Percentiles rank a stretch among this genome's conserved stretches.
phyloP scores from a whole-genome alignment of 2,329 filamentous ascomycete species.

The Geosmithia flava region DNA sequence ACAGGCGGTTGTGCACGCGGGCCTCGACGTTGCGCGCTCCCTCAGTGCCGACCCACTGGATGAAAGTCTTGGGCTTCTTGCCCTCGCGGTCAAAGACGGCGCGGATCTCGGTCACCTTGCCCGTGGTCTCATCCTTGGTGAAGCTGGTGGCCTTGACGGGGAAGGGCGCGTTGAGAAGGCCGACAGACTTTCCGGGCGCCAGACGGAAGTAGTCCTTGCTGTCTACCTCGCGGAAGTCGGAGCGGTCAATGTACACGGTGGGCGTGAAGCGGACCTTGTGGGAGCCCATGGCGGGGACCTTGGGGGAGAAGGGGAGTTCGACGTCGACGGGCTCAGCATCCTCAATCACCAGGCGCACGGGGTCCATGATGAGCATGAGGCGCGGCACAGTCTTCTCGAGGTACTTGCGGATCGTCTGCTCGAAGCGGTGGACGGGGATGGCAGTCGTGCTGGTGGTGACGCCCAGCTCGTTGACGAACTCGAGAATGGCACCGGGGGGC shows the following conservation, averaged over 20 bases:
- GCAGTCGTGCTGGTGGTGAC: slow-evolving; percentile 73
- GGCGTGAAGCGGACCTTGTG: slow-evolving; percentile 55
- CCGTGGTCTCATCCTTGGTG: slow-evolving; percentile 46
- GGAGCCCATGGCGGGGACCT: slow-evolving; percentile 58
- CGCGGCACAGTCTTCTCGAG: slow-evolving; percentile 81
- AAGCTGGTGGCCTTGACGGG: slow-evolving; percentile 55
- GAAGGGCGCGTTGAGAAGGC: slow-evolving; percentile 54
- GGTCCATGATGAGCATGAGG: slow-evolving; percentile 81
- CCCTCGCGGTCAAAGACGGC: slow-evolving; percentile 52
- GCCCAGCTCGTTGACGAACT: slow-evolving; percentile 83
- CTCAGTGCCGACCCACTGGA: slow-evolving; percentile 67
- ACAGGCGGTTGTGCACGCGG: slow-evolving; percentile 65
- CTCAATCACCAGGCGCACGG: slow-evolving; percentile 70
- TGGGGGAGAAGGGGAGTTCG: slow-evolving; percentile 70
- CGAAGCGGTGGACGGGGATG: slow-evolving; percentile 71
- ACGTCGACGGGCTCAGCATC: slow-evolving; percentile 49
- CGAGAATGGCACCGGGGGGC: slow-evolving; percentile 76
- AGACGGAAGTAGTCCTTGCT: slow-evolving; percentile 63
- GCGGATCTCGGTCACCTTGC: slow-evolving; percentile 48
- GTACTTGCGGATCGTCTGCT: slow-evolving; percentile 74
- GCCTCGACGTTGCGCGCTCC: slow-evolving; percentile 56
- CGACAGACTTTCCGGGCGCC: slow-evolving; percentile 58
- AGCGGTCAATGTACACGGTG: slow-evolving; percentile 69
- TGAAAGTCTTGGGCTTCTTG: slow-evolving; percentile 62
- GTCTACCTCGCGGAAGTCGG: slow-evolving; percentile 60